These are phyloP conservation scores for Trametes meyenii DNA, from an alignment of 768 basidiomycete genomes.

Conservation along the genomic window DNA sequence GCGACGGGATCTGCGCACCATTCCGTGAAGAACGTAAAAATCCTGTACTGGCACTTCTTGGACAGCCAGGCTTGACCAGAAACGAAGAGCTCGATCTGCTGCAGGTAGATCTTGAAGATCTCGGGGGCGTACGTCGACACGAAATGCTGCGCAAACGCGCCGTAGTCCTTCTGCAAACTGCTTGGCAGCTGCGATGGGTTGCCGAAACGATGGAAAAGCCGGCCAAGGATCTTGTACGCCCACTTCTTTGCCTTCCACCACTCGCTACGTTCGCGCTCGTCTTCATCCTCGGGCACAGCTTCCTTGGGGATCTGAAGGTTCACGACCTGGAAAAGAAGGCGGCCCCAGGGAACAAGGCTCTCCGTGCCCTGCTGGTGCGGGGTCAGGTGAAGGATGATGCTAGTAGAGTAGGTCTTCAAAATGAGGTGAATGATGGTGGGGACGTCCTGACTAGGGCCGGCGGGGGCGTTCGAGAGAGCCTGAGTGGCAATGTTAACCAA, in stretches of 20 bases:
- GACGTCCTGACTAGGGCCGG: constrained; percentile 64
- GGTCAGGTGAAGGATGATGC: constrained; percentile 74
- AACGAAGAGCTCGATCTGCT: constrained; percentile 71
- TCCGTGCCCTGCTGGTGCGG: constrained; percentile 73
- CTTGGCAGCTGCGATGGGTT: constrained; percentile 86
- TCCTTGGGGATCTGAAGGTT: constrained; percentile 68
- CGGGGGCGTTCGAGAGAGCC: constrained; percentile 66
- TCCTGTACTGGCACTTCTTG: constrained; percentile 81
- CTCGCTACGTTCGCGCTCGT: constrained; percentile 74
- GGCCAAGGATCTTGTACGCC: constrained; percentile 81
- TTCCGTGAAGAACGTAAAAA: constrained; percentile 85
- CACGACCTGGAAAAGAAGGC: constrained; percentile 79
- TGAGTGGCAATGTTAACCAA: constrained; percentile 74
- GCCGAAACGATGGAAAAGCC: constrained; percentile 84
- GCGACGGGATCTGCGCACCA: constrained; percentile 52
- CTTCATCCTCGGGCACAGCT: constrained; percentile 68
- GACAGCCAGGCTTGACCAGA: constrained; percentile 76
- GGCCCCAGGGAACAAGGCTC: constrained; percentile 86
- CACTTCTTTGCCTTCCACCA: constrained; percentile 97
- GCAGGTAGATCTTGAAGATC: constrained; percentile 80
- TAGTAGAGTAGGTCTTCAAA: constrained; percentile 84
- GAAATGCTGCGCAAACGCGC: constrained; percentile 75
- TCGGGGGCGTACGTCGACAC: constrained; percentile 81
- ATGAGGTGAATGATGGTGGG: constrained; percentile 86
- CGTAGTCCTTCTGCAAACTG: constrained; percentile 69